These are phyloP conservation scores for Phialemoniopsis sp. DNA, from an alignment of 2,329 filamentous ascomycete genomes.

Conservation along the genomic window DNA sequence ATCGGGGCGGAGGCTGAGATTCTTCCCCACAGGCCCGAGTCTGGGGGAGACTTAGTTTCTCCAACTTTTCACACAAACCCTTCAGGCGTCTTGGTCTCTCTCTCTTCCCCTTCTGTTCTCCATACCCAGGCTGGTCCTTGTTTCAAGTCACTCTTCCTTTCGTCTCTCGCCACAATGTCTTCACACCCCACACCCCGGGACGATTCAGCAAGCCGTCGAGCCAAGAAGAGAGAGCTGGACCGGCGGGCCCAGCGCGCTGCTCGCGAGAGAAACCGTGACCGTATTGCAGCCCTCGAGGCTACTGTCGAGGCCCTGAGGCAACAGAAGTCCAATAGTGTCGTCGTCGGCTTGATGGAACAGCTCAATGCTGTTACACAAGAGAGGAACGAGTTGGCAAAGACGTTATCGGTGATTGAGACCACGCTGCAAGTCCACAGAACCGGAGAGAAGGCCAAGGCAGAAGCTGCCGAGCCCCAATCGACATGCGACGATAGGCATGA, in stretches of 20 bases:
- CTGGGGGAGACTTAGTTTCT: too few relatives aligned
- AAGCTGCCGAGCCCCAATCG: constrained; percentile 1
- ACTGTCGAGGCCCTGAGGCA: constrained; percentile 18
- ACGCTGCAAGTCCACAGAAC: constrained; percentile 7
- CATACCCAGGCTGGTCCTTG: too few relatives aligned
- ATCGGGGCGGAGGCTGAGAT: too few relatives aligned
- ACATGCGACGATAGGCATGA: too few relatives aligned
- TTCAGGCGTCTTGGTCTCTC: too few relatives aligned
- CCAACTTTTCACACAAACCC: too few relatives aligned
- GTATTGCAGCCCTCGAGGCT: constrained; percentile 22
- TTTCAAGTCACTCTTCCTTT: too few relatives aligned
- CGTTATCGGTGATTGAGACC: constrained; percentile 9
- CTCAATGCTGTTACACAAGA: constrained; percentile 17
- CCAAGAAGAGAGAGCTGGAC: constrained; percentile 24
- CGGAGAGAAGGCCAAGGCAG: neutral
- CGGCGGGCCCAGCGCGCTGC: constrained; percentile 23
- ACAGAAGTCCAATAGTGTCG: constrained; percentile 16
- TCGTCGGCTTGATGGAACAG: constrained; percentile 17
- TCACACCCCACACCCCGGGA: too few relatives aligned
- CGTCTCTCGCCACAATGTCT: too few relatives aligned
- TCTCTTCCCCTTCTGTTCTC: too few relatives aligned
- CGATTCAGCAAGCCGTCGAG: too few relatives aligned
- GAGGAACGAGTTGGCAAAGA: constrained; percentile 10
- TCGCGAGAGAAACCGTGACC: constrained; percentile 22
- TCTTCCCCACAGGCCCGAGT: too few relatives aligned